Conservation (phyloP, 2,329 filamentous ascomycete species). For the Bipolaris zeicola region DNA sequence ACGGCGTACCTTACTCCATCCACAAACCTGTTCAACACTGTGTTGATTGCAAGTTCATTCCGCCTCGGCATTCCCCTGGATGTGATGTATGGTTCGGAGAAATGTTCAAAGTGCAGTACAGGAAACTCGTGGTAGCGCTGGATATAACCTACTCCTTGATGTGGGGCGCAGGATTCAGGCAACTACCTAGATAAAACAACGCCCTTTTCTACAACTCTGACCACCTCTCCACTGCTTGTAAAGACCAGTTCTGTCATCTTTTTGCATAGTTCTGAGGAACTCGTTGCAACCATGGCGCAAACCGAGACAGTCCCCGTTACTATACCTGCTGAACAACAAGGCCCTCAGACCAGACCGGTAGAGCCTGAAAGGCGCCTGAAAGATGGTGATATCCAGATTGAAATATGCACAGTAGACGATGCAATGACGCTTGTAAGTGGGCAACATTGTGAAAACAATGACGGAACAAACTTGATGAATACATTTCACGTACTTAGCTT, state of each 20-base stretch:
- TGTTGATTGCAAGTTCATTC: too few species aligned
- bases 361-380: conserved; percentile 24
- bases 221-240: neutral
- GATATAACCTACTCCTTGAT: too few species aligned
- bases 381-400: conserved; percentile 25
- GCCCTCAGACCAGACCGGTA: conserved; percentile 27
- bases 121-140: too few species aligned
- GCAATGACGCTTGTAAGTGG: conserved; percentile 28
- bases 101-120: too few species aligned
- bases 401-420: conserved; percentile 26
- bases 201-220: neutral
- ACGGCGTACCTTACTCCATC: neutral
- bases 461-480: too few species aligned
- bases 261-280: neutral
- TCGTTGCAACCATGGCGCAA: conserved; percentile 12
- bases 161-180: neutral
- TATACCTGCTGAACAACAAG: conserved; percentile 5
- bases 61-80: too few species aligned
- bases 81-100: too few species aligned
- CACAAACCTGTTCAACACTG: neutral
- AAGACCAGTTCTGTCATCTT: neutral
- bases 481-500: neutral
- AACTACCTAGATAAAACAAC: neutral
- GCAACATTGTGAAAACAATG: neutral
- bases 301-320: conserved; percentile 27